Base-by-base conservation (phyloP, 768 basidiomycete species). In the Lactarius vividus region DNA sequence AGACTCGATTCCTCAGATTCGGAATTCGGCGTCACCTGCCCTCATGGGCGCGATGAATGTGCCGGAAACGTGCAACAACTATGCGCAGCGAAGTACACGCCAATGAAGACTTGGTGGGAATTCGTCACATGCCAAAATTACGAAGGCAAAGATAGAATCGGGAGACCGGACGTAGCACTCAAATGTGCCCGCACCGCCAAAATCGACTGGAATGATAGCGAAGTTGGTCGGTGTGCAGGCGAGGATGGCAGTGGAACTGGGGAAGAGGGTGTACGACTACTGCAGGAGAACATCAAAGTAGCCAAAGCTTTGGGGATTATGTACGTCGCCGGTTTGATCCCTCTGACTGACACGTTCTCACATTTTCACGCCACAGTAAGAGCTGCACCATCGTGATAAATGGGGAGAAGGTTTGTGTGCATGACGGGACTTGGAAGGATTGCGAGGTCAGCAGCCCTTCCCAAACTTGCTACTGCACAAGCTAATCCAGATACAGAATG, bases 301-400 rank as follows among this genome's bases (percentile, higher is more conserved):
- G 83, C 78, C 1, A 69, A 77, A 61, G 70, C 77, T 23, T 65
- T 87, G 72, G 84, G 79, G 4, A 85, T 96, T 68, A 72, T 77
- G 92, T 91, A 75, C 71, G 80, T 73, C 9, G 26, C 23, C n/a
- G 3, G 23, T 29, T 39, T 54, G 44, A 28, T 57, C 57, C 65
- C 61, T 52, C 35, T 15, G 11, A 28, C n/a, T 55, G 55, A 54
- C 42, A 28, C 58, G 42, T 37, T 20, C 57, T 35, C 59, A 60
- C 16, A 46, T 70, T 60, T 46, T 64, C 46, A 56, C 63, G 33
- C 23, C 44, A 62, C 72, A 90, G 87, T 62, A 94, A 88, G 77
- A 95, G 93, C 73, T 97, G 95, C 78, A 94, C 94, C 8, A 80
- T 98, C 54, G 72, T 93, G 44, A 91, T 98, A 71, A 88, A 84